Base-by-base conservation (phyloP, 768 basidiomycete genomes). In the Auricularia auricula-judae region DNA sequence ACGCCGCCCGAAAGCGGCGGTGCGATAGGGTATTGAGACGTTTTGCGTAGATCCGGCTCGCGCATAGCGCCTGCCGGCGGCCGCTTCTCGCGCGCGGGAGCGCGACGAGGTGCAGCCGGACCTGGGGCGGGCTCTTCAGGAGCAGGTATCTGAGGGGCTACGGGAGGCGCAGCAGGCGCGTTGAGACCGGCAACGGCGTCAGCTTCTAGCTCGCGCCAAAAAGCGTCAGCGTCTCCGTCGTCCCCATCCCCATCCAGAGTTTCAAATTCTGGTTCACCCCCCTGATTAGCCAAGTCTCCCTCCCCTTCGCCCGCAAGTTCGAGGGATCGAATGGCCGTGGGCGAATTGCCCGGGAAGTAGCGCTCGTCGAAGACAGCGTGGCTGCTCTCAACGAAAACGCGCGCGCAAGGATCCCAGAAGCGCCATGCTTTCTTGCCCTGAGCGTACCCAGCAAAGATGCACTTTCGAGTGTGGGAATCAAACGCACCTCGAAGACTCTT, bases 361-460 rank as follows among this genome's bases (percentile, higher is more conserved):
- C 69, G 36, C 59, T 77, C 76, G 68, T 78, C 74, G 67, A 76
- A 76, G 11, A 71, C 68, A 62, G 74, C 74, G 51, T 66, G 58
- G 29, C 69, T 66, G 54, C 69, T 72, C 51, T 75, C 74, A 18
- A 75, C 64, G 5, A 69, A 65, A 67, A 69, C 71, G 58, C 69
- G 66, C 2, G 71, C 74, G 12, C 51, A 62, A 7, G 75, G 73
- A 59, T 77, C 70, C 54, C 71, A 78, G 65, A 79, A 75, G 34
- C 65, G 61, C 74, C 75, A 79, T 7, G 16, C 12, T 1, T 74
- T 74, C 36, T 71, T 69, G 4, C 70, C 71, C 36, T 44, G 34
- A 1, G 73, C 70, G 65, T 80, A 79, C 0, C 78, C 77, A 65
- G 79, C 63, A 65, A 79, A 78, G 12, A 78, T 65, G 29, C 75